Conservation (phyloP, 2,329 filamentous ascomycete species). For the Basipetospora sp. region DNA sequence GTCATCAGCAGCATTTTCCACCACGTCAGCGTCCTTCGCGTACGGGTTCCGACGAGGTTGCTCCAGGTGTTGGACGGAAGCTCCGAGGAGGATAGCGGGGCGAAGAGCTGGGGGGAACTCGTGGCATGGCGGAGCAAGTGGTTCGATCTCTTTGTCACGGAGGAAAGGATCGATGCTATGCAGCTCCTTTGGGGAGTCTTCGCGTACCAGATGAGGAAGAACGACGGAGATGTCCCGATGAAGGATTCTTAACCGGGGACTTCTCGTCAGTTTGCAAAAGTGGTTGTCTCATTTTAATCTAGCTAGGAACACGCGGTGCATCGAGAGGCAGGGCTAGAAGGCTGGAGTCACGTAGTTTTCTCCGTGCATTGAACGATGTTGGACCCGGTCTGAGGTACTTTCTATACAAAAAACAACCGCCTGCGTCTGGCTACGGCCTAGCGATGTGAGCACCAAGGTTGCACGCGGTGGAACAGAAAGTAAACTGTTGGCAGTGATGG, state of each 20-base stretch:
- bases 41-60: slow-evolving; percentile 40
- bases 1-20: slow-evolving; percentile 48
- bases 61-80: slow-evolving; percentile 38
- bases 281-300: too few species aligned
- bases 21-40: slow-evolving; percentile 42
- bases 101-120: slow-evolving; percentile 35
- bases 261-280: too few species aligned
- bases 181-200: slow-evolving; percentile 43
- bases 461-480: too few species aligned
- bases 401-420: too few species aligned
- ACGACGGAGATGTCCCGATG: slow-evolving; percentile 5
- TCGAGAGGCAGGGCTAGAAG: too few species aligned
- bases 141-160: slow-evolving; percentile 43
- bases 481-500: too few species aligned
- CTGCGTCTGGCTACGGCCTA: too few species aligned
- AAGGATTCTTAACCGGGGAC: background rate
- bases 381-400: too few species aligned
- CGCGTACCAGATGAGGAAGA: slow-evolving; percentile 42
- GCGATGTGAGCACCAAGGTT: too few species aligned
- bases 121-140: slow-evolving; percentile 44
- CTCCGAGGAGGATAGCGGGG: slow-evolving; percentile 17
- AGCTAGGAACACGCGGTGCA: too few species aligned
- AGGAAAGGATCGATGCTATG: slow-evolving; percentile 43
- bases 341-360: too few species aligned
- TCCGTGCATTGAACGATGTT: too few species aligned